Percentiles rank a stretch among this genome's conserved stretches.
Conservation (phyloP, 2,329 filamentous ascomycete genomes). For the Aspergillus ochraceus region DNA sequence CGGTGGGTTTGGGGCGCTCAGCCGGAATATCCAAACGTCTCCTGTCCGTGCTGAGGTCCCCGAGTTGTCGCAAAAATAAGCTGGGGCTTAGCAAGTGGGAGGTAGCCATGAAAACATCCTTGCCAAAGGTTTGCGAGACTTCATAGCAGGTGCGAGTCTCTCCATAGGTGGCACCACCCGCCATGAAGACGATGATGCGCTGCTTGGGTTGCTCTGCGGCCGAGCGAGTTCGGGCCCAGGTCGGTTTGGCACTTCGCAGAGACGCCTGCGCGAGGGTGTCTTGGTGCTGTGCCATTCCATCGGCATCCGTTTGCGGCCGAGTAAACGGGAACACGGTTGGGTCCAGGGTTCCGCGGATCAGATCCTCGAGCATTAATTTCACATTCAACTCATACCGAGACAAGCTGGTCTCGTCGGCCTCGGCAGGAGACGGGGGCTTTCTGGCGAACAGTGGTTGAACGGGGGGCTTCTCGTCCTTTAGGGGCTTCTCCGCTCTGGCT, state of each 20-base stretch:
- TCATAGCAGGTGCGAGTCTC: slow-evolving; percentile 91
- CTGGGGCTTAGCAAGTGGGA: slow-evolving; percentile 90
- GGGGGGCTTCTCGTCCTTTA: slow-evolving; percentile 75
- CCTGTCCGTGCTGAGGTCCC: slow-evolving; percentile 74
- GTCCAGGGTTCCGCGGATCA: slow-evolving; percentile 68
- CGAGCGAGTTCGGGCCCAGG: slow-evolving; percentile 84
- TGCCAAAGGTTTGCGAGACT: slow-evolving; percentile 67
- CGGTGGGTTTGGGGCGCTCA: slow-evolving; percentile 75
- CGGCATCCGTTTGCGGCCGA: slow-evolving; percentile 61
- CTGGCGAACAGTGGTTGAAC: slow-evolving; percentile 69
- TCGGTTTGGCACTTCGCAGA: slow-evolving; percentile 86
- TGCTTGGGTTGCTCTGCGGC: slow-evolving; percentile 79
- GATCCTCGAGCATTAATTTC: slow-evolving; percentile 77
- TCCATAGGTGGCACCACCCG: slow-evolving; percentile 90
- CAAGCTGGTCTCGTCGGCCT: slow-evolving; percentile 77
- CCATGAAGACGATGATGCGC: slow-evolving; percentile 89
- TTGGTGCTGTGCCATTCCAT: slow-evolving; percentile 44
- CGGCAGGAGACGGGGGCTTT: slow-evolving; percentile 56
- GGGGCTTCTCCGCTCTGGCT: slow-evolving; percentile 65
- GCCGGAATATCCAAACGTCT: slow-evolving; percentile 76
- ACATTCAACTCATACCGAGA: slow-evolving; percentile 81
- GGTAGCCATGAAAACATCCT: slow-evolving; percentile 84
- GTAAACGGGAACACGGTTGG: slow-evolving; percentile 68
- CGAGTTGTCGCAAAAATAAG: slow-evolving; percentile 78
- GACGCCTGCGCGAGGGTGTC: slow-evolving; percentile 65